Conservation (phyloP, 2,329 filamentous ascomycete species). For the Verticillium tricorpus region DNA sequence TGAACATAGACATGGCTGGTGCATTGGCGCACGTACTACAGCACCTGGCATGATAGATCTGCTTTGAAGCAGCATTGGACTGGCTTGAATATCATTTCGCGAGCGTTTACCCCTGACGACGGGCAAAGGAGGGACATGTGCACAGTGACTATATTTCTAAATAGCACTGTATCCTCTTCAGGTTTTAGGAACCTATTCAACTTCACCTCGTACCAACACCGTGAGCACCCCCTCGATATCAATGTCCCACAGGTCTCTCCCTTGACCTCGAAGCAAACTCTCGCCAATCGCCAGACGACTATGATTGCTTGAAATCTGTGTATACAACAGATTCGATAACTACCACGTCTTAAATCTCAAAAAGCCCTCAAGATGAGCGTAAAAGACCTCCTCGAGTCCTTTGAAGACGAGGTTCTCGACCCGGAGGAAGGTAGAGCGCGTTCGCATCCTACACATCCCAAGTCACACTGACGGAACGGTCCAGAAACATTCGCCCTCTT, state of each 20-base stretch:
- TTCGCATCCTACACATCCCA: not conserved
- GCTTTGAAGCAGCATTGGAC: not conserved
- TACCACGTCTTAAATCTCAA: no score
- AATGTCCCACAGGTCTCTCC: no score
- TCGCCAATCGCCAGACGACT: no score
- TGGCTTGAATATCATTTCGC: not conserved
- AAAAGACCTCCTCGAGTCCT: constrained; percentile 19
- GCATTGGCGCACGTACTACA: not conserved
- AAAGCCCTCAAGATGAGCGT: not conserved
- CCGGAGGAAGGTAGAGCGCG: constrained; percentile 39
- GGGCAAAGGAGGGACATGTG: not conserved
- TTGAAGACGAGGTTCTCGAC: constrained; percentile 42
- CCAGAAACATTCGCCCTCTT: constrained; percentile 87
- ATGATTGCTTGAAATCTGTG: no score
- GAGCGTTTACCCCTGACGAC: not conserved
- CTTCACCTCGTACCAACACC: no score
- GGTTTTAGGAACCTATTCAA: not conserved
- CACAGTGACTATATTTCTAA: not conserved
- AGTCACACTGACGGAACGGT: not conserved
- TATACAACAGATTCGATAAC: no score
- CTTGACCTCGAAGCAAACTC: no score
- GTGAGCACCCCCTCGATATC: no score
- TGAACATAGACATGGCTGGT: not conserved
- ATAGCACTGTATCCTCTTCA: not conserved
- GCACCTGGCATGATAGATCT: not conserved